Conservation (phyloP, 352 stramenopile species). For the Phytopythium helicoides region DNA sequence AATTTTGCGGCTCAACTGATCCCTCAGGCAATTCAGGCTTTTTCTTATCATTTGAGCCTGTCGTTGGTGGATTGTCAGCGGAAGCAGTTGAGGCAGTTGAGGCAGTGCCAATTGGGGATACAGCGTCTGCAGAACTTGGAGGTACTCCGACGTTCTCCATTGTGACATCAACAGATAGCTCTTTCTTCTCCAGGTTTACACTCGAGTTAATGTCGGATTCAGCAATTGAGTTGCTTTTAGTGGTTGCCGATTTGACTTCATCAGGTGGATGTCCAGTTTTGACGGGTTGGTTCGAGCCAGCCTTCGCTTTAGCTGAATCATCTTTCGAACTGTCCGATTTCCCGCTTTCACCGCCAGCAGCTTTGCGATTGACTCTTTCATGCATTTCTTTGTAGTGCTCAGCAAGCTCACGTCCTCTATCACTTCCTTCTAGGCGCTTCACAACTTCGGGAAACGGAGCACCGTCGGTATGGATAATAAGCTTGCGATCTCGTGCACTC, state of each 20-base stretch:
- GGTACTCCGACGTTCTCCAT: neutral
- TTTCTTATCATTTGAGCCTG: neutral
- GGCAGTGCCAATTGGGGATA: neutral
- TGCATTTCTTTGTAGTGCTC: constrained; percentile 74
- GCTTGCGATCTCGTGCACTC: constrained; percentile 59
- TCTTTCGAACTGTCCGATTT: neutral
- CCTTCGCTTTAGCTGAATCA: too few relatives aligned
- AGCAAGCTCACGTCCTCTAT: constrained; percentile 33
- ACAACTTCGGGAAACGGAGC: constrained; percentile 36
- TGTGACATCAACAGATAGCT: too few relatives aligned
- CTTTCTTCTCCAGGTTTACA: too few relatives aligned
- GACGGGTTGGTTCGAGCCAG: too few relatives aligned
- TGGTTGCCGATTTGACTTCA: too few relatives aligned
- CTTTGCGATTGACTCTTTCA: constrained; percentile 50
- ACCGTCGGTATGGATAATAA: constrained; percentile 57
- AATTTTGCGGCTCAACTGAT: neutral
- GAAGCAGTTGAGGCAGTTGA: neutral
- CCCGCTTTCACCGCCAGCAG: neutral
- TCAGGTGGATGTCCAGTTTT: too few relatives aligned
- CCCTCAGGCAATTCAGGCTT: too few relatives aligned
- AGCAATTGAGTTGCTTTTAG: too few relatives aligned
- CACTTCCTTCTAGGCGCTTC: constrained; percentile 33
- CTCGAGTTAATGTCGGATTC: too few relatives aligned
- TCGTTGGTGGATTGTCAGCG: neutral
- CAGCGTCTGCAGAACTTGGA: neutral